Percentiles rank a stretch among this genome's conserved stretches.
Conservation (phyloP, 1,284 basidiomycete species). For the Puccinia coronata region DNA sequence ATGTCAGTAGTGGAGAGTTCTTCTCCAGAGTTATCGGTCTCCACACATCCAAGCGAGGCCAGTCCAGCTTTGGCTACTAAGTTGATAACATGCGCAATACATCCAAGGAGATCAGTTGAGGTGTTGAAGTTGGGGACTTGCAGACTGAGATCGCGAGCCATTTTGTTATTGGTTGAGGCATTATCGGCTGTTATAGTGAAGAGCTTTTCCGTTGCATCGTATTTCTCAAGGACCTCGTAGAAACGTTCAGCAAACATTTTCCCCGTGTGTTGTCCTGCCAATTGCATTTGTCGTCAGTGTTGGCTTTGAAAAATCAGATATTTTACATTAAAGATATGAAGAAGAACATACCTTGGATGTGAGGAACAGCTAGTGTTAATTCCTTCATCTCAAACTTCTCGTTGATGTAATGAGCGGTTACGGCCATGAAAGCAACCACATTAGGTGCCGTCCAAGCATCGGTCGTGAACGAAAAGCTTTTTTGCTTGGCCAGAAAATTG, state of each 20-base stretch:
- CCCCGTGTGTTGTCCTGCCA: neutral
- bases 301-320: neutral
- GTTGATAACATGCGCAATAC: neutral
- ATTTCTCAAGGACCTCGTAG: neutral
- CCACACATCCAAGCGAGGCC: neutral
- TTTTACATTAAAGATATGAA: neutral
- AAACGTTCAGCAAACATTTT: neutral
- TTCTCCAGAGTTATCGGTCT: neutral
- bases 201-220: neutral
- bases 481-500: neutral
- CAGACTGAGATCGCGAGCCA: neutral
- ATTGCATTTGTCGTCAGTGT: no score
- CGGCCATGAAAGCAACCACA: neutral
- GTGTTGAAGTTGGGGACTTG: neutral
- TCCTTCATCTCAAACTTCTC: no score
- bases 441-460: neutral
- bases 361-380: no score
- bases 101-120: neutral
- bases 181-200: constrained; percentile 15
- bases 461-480: neutral
- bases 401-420: neutral
- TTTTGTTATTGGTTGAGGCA: neutral
- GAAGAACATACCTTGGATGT: neutral
- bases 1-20: neutral
- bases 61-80: neutral